Base-by-base conservation (phyloP, 1,284 basidiomycete genomes). In the Neotropicomus parvogracilis region DNA sequence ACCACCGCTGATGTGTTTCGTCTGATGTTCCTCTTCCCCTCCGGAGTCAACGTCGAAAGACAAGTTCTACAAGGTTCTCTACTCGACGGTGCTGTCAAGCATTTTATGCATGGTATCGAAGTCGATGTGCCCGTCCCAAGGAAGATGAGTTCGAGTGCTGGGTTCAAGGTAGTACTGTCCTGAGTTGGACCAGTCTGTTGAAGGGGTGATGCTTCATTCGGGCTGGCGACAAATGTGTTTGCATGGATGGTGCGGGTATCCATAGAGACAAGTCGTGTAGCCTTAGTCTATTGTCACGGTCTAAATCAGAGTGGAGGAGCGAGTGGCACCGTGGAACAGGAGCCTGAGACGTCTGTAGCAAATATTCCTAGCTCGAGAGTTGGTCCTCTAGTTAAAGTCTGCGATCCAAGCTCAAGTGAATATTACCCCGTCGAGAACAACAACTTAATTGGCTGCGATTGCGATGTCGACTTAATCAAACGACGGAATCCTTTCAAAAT, bases 91-190 rank as follows among this genome's bases (percentile, higher is more conserved):
- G 78, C 77, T 6, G 84, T 86, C 46, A 88, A 64, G 61, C 85
- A 88, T 53, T 75, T 74, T 42, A 88, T 64, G 48, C 81, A 72
- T 5, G 85, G 85, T 19, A 87, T 48, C 54, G 80, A 80, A 20
- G 80, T 79, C 6, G 85, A 88, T n/a, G 81, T 85, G 35, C 86
- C 85, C 31, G 85, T 88, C 46, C 85, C 85, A 24, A 88, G 77
- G 59, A 88, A 85, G 50, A 88, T 80, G 49, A 88, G 65, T 63
- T 88, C 84, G 44, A 75, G 66, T 20, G 54, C 54, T 31, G n/a
- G 16, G 24, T 40, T 33, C 24, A 24, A 8, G 24, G 24, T 24
- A 28, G 16, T 8, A 28, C 16, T 17, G 11, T 43, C 38, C 53
- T 35, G 19, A 2, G 10, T 40, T 9, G 34, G 29, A 24, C 8